These are phyloP conservation scores for Beauveria australis DNA, from an alignment of 2,329 filamentous ascomycete species.

Conservation along the genomic window DNA sequence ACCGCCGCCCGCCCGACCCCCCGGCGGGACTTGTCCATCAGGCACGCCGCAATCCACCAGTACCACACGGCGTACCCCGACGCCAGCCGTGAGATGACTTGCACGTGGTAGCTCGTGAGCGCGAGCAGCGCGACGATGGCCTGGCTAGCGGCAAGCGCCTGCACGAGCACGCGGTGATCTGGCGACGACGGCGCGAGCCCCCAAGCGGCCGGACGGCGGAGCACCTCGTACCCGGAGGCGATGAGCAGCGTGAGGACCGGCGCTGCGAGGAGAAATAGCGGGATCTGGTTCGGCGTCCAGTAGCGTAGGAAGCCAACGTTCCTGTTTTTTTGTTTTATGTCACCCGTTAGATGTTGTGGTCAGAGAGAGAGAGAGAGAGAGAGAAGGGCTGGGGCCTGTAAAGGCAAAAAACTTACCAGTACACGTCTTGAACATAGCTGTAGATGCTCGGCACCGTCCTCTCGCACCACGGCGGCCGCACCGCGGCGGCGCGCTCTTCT, in stretches of 20 bases:
- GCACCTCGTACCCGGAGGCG: conserved; percentile 45
- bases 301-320: conserved; percentile 81
- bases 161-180: conserved; percentile 27
- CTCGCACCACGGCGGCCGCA: conserved; percentile 68
- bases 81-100: conserved; percentile 83
- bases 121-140: conserved; percentile 62
- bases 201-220: conserved; percentile 18
- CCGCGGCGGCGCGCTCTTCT: conserved; percentile 19
- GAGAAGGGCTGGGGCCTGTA: too few species aligned
- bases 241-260: conserved; percentile 63
- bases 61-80: conserved; percentile 90
- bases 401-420: conserved; percentile 59
- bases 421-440: conserved; percentile 76
- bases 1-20: conserved; percentile 36
- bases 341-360: too few species aligned
- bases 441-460: conserved; percentile 77
- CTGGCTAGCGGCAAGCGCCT: conserved; percentile 63
- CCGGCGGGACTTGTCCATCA: conserved; percentile 27
- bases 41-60: conserved; percentile 58
- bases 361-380: too few species aligned
- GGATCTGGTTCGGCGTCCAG: conserved; percentile 80
- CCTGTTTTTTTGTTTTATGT: conserved; percentile 40
- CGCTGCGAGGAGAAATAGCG: conserved; percentile 74
- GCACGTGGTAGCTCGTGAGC: conserved; percentile 78
- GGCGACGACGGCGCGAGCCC: conserved; percentile 2